phyloP scores from a whole-genome alignment of 805 yeast genomes.

The Saturnispora halmiae region DNA sequence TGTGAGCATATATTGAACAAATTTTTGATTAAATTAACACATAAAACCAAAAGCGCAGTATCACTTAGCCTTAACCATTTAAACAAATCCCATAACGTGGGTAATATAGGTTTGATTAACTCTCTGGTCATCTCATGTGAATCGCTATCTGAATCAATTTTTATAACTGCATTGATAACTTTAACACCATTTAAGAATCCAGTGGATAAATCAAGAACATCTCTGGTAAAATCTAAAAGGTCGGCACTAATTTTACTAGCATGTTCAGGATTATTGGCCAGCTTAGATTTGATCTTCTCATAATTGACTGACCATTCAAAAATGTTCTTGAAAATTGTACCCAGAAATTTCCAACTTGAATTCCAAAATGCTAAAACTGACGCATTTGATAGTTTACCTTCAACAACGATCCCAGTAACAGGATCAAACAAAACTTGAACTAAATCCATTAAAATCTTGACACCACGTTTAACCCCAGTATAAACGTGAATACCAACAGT shows the following conservation, averaged over 20 bases:
- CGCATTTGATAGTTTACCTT: constrained; percentile 14
- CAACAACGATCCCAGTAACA: constrained; percentile 42
- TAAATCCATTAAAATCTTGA: constrained; percentile 69
- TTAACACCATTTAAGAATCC: constrained; percentile 56
- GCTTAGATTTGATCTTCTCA: constrained; percentile 20
- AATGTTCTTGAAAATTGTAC: constrained; percentile 58
- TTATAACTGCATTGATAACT: constrained; percentile 29
- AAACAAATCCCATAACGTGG: constrained; percentile 58
- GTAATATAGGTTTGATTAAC: constrained; percentile 46
- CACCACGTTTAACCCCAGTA: constrained; percentile 36
- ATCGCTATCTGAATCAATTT: constrained; percentile 17
- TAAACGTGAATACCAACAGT: constrained; percentile 3
- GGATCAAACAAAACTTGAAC: constrained; percentile 57
- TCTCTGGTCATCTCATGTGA: constrained; percentile 14
- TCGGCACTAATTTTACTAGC: constrained; percentile 20
- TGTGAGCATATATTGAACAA: constrained; percentile 58
- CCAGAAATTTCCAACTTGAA: constrained; percentile 61
- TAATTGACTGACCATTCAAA: constrained; percentile 57
- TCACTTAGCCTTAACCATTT: constrained; percentile 83
- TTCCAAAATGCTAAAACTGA: constrained; percentile 49
- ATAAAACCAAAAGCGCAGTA: constrained; percentile 56
- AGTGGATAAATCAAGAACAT: constrained; percentile 71
- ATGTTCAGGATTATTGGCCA: constrained; percentile 14
- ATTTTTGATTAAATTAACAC: constrained; percentile 60
- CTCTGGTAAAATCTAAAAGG: constrained; percentile 66